phyloP scores from a whole-genome alignment of 2,329 filamentous ascomycete species.

The Calonectria montana region DNA sequence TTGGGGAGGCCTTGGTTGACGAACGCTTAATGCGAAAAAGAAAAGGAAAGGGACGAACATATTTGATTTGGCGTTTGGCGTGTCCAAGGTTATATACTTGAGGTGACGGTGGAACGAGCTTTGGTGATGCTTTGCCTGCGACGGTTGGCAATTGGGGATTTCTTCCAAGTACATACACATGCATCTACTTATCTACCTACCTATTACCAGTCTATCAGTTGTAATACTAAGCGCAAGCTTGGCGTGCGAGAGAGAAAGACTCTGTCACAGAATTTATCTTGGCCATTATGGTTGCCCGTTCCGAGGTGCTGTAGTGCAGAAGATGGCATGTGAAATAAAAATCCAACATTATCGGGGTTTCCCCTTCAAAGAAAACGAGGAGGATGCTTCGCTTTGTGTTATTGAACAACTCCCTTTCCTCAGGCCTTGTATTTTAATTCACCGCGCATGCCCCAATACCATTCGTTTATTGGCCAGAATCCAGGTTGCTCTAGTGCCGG shows the following conservation, averaged over 20 bases:
- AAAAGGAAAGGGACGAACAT: constrained; percentile 29
- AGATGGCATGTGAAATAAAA: no score
- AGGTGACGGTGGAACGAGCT: constrained; percentile 16
- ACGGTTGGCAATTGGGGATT: not conserved
- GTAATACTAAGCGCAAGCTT: constrained; percentile 5
- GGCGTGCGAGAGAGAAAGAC: not conserved
- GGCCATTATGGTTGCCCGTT: not conserved
- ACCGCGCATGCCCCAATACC: constrained; percentile 12
- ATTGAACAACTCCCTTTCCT: no score
- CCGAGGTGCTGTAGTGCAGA: no score
- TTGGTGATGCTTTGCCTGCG: not conserved
- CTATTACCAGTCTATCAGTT: not conserved
- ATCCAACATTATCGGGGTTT: no score
- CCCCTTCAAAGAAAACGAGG: no score
- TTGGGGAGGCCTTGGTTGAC: constrained; percentile 74
- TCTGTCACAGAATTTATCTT: not conserved
- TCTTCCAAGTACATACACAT: not conserved
- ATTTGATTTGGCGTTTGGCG: constrained; percentile 26
- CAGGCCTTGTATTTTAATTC: no score
- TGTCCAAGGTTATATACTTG: constrained; percentile 35
- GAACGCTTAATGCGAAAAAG: constrained; percentile 20
- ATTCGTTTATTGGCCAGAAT: constrained; percentile 34
- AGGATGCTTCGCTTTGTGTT: no score
- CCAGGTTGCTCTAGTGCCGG: constrained; percentile 22
- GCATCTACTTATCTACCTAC: not conserved